These are phyloP conservation scores for Neurospora sp. DNA, from an alignment of 495 filamentous ascomycete species.

Conservation along the genomic window DNA sequence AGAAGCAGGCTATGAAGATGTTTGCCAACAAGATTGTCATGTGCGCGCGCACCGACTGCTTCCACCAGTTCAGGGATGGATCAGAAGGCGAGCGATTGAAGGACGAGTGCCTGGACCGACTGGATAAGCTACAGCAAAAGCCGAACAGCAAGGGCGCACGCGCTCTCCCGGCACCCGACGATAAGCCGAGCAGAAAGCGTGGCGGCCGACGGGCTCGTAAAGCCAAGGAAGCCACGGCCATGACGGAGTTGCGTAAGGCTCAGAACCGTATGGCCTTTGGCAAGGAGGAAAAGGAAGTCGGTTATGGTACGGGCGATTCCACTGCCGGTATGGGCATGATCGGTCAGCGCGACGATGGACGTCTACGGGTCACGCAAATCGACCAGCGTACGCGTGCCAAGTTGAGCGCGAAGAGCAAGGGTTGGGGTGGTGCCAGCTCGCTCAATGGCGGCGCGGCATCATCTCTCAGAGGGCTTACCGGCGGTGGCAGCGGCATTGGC, in stretches of 20 bases:
- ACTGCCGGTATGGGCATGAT: conserved; percentile 93
- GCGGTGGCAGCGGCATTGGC: conserved; percentile 37
- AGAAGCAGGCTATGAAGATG: conserved; percentile 91
- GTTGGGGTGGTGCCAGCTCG: conserved; percentile 74
- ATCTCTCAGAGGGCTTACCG: conserved; percentile 61
- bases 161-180: conserved; percentile 87
- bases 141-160: conserved; percentile 80
- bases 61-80: conserved; percentile 74
- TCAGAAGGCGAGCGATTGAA: conserved; percentile 76
- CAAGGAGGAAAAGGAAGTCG: conserved; percentile 89
- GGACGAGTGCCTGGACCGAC: conserved; percentile 67
- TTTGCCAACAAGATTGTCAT: conserved; percentile 89
- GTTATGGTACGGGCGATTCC: conserved; percentile 77
- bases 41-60: conserved; percentile 77
- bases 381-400: conserved; percentile 89
- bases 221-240: conserved; percentile 92
- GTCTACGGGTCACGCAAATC: conserved; percentile 77
- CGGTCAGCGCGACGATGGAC: conserved; percentile 74
- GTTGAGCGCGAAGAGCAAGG: conserved; percentile 88
- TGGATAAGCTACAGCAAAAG: conserved; percentile 95
- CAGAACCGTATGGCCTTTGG: conserved; percentile 96
- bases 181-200: conserved; percentile 88
- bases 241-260: conserved; percentile 93
- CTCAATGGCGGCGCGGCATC: conserved; percentile 59
- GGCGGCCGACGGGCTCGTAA: conserved; percentile 86